Conservation (phyloP, 1,284 basidiomycete genomes). For the Cutaneotrichosporon cavernicola region DNA sequence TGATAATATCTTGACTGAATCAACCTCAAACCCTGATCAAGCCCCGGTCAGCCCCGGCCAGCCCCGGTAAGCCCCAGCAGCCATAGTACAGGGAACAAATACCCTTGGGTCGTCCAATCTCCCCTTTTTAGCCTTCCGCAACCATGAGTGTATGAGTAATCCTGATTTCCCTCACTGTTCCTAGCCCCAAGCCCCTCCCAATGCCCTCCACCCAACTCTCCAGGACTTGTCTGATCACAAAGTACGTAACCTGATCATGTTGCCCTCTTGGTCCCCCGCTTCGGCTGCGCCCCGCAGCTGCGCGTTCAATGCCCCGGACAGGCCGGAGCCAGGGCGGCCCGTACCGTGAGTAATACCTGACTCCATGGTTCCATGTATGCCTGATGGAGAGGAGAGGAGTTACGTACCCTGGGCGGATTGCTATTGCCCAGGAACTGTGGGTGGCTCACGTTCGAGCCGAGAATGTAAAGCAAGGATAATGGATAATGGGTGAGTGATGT, state of each 20-base stretch:
- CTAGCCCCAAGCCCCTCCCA: too few relatives aligned
- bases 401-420: not conserved
- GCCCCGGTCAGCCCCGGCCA: too few relatives aligned
- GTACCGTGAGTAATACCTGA: not conserved
- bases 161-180: too few relatives aligned
- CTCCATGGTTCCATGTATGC: not conserved
- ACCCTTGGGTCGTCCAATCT: too few relatives aligned
- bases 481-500: not conserved
- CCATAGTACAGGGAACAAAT: too few relatives aligned
- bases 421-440: not conserved
- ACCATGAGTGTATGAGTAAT: too few relatives aligned
- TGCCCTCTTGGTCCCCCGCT: not conserved
- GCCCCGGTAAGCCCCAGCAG: too few relatives aligned
- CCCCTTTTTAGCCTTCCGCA: too few relatives aligned
- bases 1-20: too few relatives aligned
- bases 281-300: not conserved
- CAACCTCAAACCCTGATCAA: too few relatives aligned
- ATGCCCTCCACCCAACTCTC: too few relatives aligned
- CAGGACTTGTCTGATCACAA: too few relatives aligned
- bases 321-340: not conserved
- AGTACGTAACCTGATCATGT: not conserved
- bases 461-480: not conserved
- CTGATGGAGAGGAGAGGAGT: not conserved
- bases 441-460: not conserved
- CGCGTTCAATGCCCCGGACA: not conserved